Evolutionary conservation across 106 monocot species (phyloP).

Genomic region (Platanthera guangdongensis): DNA sequence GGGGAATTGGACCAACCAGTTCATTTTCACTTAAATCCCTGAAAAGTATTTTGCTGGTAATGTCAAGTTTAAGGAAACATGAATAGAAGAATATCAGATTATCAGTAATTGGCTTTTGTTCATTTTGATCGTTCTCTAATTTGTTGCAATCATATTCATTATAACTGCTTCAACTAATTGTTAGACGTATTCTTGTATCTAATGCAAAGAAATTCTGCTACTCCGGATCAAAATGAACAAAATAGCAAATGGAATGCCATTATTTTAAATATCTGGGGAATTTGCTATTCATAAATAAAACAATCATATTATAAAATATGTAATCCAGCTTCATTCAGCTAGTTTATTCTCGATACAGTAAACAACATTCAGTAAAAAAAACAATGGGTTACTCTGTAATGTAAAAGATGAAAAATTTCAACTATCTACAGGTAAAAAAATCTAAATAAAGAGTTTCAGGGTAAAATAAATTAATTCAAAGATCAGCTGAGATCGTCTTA

Average conservation of each 20-base stretch:
- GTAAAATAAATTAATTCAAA: not conserved
- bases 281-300: not conserved
- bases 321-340: not conserved
- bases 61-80: not conserved
- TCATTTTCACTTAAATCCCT: slow-evolving; percentile 98
- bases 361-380: not conserved
- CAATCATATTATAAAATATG: not conserved
- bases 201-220: too few relatives aligned
- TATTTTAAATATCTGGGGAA: not conserved
- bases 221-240: not conserved
- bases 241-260: not conserved
- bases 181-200: too few relatives aligned
- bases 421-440: not conserved
- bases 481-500: not conserved
- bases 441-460: not conserved
- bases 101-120: not conserved
- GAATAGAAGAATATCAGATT: not conserved
- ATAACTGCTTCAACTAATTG: too few relatives aligned
- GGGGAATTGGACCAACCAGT: slow-evolving; percentile 71
- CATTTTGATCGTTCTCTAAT: too few relatives aligned
- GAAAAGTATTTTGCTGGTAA: slow-evolving; percentile 13
- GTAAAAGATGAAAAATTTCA: not conserved
- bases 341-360: not conserved
- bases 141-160: too few relatives aligned
- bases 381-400: not conserved